Percentiles rank a stretch among this genome's conserved stretches.
Conservation (phyloP, 2,329 filamentous ascomycete species). For the Fusarium sp. region DNA sequence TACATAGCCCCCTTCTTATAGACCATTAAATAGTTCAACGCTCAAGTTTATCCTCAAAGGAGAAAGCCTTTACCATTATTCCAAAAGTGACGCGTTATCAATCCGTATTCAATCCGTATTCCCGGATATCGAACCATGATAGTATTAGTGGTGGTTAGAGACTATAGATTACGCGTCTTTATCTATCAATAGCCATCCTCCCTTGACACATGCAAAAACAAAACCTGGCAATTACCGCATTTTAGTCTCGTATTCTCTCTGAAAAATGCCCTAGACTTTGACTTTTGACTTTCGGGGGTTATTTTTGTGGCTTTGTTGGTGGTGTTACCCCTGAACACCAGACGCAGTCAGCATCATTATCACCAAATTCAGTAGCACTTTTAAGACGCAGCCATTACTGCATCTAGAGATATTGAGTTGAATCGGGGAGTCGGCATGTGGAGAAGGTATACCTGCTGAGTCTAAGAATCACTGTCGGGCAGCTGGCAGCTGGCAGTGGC, state of each 20-base stretch:
- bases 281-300: slow-evolving; percentile 10
- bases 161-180: slow-evolving; percentile 28
- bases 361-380: slow-evolving; percentile 16
- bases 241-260: not conserved
- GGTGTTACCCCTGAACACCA: slow-evolving; percentile 31
- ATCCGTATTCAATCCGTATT: slow-evolving; percentile 22
- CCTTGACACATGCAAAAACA: slow-evolving; percentile 19
- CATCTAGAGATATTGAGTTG: not conserved
- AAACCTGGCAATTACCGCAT: not conserved
- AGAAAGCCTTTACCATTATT: not conserved
- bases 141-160: slow-evolving; percentile 15
- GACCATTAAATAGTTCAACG: not conserved
- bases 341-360: slow-evolving; percentile 5
- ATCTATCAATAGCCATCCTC: slow-evolving; percentile 10
- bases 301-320: slow-evolving; percentile 1
- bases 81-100: slow-evolving; percentile 18
- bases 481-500: not conserved
- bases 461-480: not conserved
- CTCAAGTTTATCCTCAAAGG: not conserved
- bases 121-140: slow-evolving; percentile 9
- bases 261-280: slow-evolving; percentile 4
- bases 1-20: not conserved
- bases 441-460: not conserved
- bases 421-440: slow-evolving; percentile 39
- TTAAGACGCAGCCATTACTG: slow-evolving; percentile 17